phyloP scores from a whole-genome alignment of 2,329 filamentous ascomycete species.

The Helotiales sp. region DNA sequence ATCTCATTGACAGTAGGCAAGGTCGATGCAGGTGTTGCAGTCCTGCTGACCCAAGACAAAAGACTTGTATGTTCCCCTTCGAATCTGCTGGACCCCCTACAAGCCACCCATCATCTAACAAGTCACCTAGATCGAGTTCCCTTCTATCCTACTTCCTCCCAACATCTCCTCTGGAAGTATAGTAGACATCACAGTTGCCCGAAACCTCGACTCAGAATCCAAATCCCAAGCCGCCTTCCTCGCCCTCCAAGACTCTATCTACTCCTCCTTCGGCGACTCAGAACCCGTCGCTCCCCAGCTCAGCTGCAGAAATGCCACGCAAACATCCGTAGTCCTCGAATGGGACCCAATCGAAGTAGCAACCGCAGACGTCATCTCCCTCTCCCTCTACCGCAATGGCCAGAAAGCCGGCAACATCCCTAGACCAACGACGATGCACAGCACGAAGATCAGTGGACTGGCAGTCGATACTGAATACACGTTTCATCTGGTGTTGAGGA shows the following conservation, averaged over 20 bases:
- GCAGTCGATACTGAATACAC: constrained; percentile 96
- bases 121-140: constrained; percentile 85
- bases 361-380: constrained; percentile 86
- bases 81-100: not conserved
- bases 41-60: constrained; percentile 95
- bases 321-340: constrained; percentile 97
- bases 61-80: constrained; percentile 70
- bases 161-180: constrained; percentile 97
- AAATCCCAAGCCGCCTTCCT: constrained; percentile 78
- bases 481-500: constrained; percentile 91
- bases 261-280: constrained; percentile 80
- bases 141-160: constrained; percentile 92
- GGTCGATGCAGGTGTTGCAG: constrained; percentile 97
- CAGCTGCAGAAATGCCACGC: constrained; percentile 94
- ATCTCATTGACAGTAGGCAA: constrained; percentile 98
- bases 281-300: constrained; percentile 79
- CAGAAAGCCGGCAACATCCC: constrained; percentile 97
- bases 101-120: constrained; percentile 34
- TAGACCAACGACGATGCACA: constrained; percentile 81
- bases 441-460: constrained; percentile 94
- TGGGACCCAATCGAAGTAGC: constrained; percentile 96
- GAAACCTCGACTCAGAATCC: constrained; percentile 80
- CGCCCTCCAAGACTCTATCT: constrained; percentile 86
- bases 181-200: constrained; percentile 93
- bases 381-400: constrained; percentile 93